phyloP scores from a whole-genome alignment of 2,329 filamentous ascomycete genomes.

The Paracoccidioides lutzii region DNA sequence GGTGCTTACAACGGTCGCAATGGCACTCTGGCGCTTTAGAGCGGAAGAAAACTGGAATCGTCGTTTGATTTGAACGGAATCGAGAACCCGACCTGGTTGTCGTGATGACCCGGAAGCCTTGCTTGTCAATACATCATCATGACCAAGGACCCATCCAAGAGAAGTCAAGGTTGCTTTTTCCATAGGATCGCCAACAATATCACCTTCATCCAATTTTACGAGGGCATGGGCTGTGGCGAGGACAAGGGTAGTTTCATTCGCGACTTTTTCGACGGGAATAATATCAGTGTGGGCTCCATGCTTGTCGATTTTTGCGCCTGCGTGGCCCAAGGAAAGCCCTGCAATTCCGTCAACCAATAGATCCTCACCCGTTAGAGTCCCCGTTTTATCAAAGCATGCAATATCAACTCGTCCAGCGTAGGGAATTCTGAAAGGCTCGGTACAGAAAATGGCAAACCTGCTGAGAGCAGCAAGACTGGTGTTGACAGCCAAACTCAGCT shows the following conservation, averaged over 20 bases:
- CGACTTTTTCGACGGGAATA: slow-evolving; percentile 55
- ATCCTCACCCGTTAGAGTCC: slow-evolving; percentile 90
- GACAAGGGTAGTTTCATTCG: slow-evolving; percentile 77
- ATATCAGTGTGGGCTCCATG: slow-evolving; percentile 77
- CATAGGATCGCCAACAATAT: slow-evolving; percentile 97
- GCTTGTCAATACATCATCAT: slow-evolving; percentile 69
- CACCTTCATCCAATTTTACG: slow-evolving; percentile 91
- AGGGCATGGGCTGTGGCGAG: slow-evolving; percentile 90
- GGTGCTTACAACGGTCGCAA: slow-evolving; percentile 65
- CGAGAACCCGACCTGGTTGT: slow-evolving; percentile 37
- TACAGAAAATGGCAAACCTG: slow-evolving; percentile 96
- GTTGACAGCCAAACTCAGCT: slow-evolving; percentile 92
- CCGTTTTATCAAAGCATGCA: slow-evolving; percentile 97
- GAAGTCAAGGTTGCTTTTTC: slow-evolving; percentile 88
- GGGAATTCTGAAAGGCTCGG: slow-evolving; percentile 95
- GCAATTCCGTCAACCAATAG: slow-evolving; percentile 95
- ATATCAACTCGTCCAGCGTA: slow-evolving; percentile 91
- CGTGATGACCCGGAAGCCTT: slow-evolving; percentile 37
- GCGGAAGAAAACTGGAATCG: slow-evolving; percentile 97
- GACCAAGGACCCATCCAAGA: slow-evolving; percentile 84
- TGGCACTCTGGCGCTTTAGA: slow-evolving; percentile 87
- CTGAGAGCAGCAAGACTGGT: slow-evolving; percentile 89
- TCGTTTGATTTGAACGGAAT: slow-evolving; percentile 85
- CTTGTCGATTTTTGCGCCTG: slow-evolving; percentile 53
- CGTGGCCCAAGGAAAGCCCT: slow-evolving; percentile 61